These are phyloP conservation scores for Rhynchosporium agropyri DNA, from an alignment of 2,329 filamentous ascomycete genomes.

Conservation along the genomic window DNA sequence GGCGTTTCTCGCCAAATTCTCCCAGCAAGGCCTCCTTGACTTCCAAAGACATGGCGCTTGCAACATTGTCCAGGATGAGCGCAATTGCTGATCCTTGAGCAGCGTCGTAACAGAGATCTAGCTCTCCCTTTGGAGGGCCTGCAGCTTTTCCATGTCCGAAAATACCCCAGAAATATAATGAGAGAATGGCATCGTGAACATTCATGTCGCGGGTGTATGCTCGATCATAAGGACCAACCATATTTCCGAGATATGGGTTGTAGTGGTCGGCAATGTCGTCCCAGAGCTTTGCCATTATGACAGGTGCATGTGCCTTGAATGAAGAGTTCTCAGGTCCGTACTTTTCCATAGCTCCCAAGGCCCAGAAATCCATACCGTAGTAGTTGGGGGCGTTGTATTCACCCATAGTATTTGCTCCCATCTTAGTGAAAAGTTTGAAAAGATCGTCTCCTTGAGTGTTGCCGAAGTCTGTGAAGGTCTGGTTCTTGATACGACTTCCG, in stretches of 20 bases:
- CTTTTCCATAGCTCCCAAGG: constrained; percentile 50
- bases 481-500: constrained; percentile 53
- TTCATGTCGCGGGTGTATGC: constrained; percentile 65
- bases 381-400: constrained; percentile 61
- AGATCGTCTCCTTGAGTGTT: constrained; percentile 58
- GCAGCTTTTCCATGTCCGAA: constrained; percentile 47
- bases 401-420: constrained; percentile 53
- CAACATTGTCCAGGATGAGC: constrained; percentile 44
- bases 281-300: constrained; percentile 57
- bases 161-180: constrained; percentile 49
- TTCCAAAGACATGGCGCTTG: constrained; percentile 38
- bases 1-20: constrained; percentile 43
- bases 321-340: constrained; percentile 57
- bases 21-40: constrained; percentile 42
- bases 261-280: constrained; percentile 54
- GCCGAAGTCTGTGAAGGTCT: constrained; percentile 61
- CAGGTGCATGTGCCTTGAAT: constrained; percentile 53
- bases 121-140: constrained; percentile 45
- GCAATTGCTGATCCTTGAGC: constrained; percentile 47
- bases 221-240: constrained; percentile 66
- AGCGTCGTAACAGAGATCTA: constrained; percentile 48
- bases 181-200: constrained; percentile 46
- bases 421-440: constrained; percentile 56
- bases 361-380: constrained; percentile 60
- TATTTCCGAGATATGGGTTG: constrained; percentile 60